Evolutionary conservation across 352 stramenopile genomes (phyloP).

Genomic region (Hyphochytrium catenoides): DNA sequence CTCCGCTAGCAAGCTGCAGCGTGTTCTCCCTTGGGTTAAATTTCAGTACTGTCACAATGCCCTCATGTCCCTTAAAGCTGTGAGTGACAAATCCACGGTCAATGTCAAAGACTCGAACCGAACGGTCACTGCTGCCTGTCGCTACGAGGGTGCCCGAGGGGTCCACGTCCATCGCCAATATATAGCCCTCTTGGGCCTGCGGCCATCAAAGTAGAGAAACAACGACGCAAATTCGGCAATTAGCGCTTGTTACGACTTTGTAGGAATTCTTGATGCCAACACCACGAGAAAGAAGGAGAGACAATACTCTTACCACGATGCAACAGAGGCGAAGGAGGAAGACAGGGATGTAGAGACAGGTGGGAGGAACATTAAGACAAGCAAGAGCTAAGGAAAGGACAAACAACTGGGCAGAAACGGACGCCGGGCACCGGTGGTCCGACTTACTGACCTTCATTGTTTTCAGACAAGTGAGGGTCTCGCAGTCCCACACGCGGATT

Average conservation of each 20-base stretch:
- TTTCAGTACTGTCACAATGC: slow-evolving; percentile 58
- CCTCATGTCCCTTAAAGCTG: slow-evolving; percentile 63
- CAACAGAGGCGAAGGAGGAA: slow-evolving; percentile 1
- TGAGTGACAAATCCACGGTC: slow-evolving; percentile 77
- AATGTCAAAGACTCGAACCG: slow-evolving; percentile 80
- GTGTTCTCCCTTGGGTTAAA: slow-evolving; percentile 42
- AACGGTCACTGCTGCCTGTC: slow-evolving; percentile 83
- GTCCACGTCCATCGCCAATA: slow-evolving; percentile 65
- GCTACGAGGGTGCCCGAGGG: slow-evolving; percentile 72
- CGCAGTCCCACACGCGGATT: slow-evolving; percentile 51
- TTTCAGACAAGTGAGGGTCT: slow-evolving; percentile 38
- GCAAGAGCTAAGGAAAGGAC: too few species aligned
- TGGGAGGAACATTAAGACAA: too few species aligned
- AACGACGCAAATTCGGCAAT: too few species aligned
- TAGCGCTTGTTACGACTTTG: too few species aligned
- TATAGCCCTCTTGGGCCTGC: slow-evolving; percentile 28
- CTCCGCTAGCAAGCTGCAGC: slow-evolving; percentile 39
- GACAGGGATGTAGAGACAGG: too few species aligned
- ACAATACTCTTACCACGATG: slow-evolving; percentile 5
- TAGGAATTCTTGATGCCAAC: too few species aligned
- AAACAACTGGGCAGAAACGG: too few species aligned
- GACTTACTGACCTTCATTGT: slow-evolving; percentile 43
- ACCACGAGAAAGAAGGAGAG: background rate
- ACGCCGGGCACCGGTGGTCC: too few species aligned
- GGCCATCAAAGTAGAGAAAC: slow-evolving; percentile 2